Evolutionary conservation across 176 grass and related monocot genomes (phyloP), one percentile per base, ranked within the genome.

Genomic region (Metroxylon sagu): DNA sequence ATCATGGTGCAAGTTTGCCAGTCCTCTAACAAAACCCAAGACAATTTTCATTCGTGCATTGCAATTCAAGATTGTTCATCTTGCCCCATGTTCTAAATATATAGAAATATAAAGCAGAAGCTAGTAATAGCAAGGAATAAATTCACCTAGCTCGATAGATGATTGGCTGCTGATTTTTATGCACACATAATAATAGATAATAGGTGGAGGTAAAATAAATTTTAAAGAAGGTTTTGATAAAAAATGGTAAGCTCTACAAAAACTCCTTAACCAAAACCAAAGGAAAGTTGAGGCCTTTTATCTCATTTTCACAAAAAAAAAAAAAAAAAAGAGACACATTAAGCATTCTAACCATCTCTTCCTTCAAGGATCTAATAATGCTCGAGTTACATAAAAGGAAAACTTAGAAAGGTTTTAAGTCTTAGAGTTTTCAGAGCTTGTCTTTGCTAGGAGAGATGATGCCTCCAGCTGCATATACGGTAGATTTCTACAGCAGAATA

Each of bases 21-120:
- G n/a, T 0, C 92, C 92, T 54, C 87, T 53, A 16, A 87, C 92
- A 0, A 87, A 90, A 0, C 92, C 92, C 14, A 91, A 62, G 49
- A 78, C 92, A 0, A 97, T 97, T 57, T 91, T 97, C 92, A 97
- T 97, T 0, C 87, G 80, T 0, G 87, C 92, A 23, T 97, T 97
- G 87, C 92, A 97, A 35, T 91, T 97, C 71, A 97, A 57, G 10
- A 75, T 50, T 91, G 80, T 17, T 91, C 78, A 23, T 91, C 87
- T 64, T 91, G 83, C 2, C 2, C 62, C 84, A 48, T 84, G 68
- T 50, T 89, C 92, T 97, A 78, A 58, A 50, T 67, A 63, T 23
- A 23, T 23, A 30, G 26, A 16, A 53, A 48, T 19, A 52, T 3
- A 28, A 6, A 0, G 3, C n/a, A 4, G 57, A 39, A 43, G 26